A percentile compares a stretch with the other conserved stretches of the same genome.
These are phyloP conservation scores for Silene noctiflora DNA, from an alignment of 179 eudicot species.

Conservation along the genomic window DNA sequence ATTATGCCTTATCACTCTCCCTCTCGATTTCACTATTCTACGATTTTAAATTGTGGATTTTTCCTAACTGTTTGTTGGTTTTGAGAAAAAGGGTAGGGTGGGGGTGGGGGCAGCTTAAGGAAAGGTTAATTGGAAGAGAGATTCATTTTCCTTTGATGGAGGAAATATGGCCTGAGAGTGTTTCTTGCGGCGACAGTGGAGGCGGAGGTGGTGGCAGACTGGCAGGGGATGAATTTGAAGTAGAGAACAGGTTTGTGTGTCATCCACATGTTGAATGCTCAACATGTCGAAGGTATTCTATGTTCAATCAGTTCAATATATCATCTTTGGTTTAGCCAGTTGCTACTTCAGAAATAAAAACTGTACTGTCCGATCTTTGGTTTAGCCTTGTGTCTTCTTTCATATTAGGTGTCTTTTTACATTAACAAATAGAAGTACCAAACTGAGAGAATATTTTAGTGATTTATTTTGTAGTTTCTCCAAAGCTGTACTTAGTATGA, in stretches of 20 bases:
- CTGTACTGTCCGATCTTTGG: background rate
- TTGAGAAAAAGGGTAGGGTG: background rate
- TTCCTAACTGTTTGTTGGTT: background rate
- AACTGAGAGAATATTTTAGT: background rate
- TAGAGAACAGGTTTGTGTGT: constrained; percentile 63
- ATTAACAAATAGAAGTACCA: background rate
- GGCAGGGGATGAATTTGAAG: constrained; percentile 35
- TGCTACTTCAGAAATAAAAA: background rate
- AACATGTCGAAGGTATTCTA: background rate
- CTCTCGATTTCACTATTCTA: too few species aligned
- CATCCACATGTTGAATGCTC: background rate
- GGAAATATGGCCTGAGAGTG: constrained; percentile 9
- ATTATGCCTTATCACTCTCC: too few species aligned
- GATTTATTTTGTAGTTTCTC: background rate
- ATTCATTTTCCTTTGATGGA: background rate
- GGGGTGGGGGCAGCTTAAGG: background rate
- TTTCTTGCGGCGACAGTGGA: background rate
- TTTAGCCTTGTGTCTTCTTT: too few species aligned
- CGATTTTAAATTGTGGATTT: background rate
- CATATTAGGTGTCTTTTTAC: too few species aligned
- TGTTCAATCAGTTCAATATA: background rate
- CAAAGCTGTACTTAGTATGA: background rate
- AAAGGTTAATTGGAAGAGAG: background rate
- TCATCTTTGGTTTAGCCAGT: background rate
- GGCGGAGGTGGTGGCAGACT: background rate